Conservation (phyloP, 768 basidiomycete genomes). For the Suillus lakei region DNA sequence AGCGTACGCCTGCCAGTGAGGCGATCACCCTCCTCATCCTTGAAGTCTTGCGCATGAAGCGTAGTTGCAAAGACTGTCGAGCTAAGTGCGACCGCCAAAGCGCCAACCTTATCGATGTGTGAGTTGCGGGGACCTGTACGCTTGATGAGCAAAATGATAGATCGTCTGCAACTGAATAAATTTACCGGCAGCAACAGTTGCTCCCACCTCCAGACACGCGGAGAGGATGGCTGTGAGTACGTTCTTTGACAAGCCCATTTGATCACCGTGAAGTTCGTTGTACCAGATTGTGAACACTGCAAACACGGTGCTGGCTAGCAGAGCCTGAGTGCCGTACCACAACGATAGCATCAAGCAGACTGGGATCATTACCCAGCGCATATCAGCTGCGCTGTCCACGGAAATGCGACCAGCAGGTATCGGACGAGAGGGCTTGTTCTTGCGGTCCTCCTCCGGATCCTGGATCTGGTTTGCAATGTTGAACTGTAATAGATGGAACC, state of each 20-base stretch:
- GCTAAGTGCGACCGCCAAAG: slow-evolving; percentile 40
- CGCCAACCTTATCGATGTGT: slow-evolving; percentile 26
- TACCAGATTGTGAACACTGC: slow-evolving; percentile 38
- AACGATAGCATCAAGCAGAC: slow-evolving; percentile 37
- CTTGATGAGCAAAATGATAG: slow-evolving; percentile 18
- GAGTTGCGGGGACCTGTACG: slow-evolving; percentile 20
- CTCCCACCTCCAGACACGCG: slow-evolving; percentile 41
- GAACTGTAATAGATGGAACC: slow-evolving; percentile 46
- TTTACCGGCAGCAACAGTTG: slow-evolving; percentile 43
- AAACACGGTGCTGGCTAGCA: slow-evolving; percentile 37
- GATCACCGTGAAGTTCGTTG: slow-evolving; percentile 43
- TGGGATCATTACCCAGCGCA: slow-evolving; percentile 39
- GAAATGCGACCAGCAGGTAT: slow-evolving; percentile 46
- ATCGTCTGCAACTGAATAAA: background rate
- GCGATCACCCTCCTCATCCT: slow-evolving; percentile 47
- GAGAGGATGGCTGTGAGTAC: slow-evolving; percentile 43
- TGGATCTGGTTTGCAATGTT: slow-evolving; percentile 44
- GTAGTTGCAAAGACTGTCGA: slow-evolving; percentile 47
- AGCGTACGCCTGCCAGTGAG: slow-evolving; percentile 45
- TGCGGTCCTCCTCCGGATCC: slow-evolving; percentile 42
- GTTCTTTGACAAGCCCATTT: slow-evolving; percentile 45
- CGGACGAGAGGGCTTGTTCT: slow-evolving; percentile 48
- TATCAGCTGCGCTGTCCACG: slow-evolving; percentile 30
- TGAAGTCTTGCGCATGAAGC: slow-evolving; percentile 53
- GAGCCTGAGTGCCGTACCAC: slow-evolving; percentile 35